Evolutionary conservation across 169 alveolate species (phyloP), one percentile per base, ranked within the genome.

Genomic region (Ichthyophthirius multifiliis): DNA sequence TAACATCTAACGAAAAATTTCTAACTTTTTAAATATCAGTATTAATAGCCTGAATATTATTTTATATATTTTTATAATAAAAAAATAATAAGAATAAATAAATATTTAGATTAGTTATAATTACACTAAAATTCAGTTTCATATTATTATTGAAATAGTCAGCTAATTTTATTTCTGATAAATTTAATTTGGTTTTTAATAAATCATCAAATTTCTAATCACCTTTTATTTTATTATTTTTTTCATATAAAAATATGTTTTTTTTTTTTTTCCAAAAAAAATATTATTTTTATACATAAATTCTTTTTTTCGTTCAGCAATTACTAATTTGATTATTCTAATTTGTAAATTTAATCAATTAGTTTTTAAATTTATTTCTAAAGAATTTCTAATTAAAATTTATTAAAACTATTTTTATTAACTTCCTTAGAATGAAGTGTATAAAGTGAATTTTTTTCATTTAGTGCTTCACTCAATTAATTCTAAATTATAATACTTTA

Each of bases 71-170:
- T n/a, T n/a, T n/a, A n/a, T n/a, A n/a, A n/a, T n/a, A n/a, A n/a
- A n/a, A n/a, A n/a, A n/a, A n/a, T n/a, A n/a, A n/a, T n/a, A n/a
- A n/a, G n/a, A n/a, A n/a, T n/a, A n/a, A n/a, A n/a, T n/a, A n/a
- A n/a, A n/a, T n/a, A n/a, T n/a, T 64, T 16, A 1, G 35, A 65
- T 32, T 9, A 41, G 46, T 5, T 47, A 16, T 16, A 55, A n/a
- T 55, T 67, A 67, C 77, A n/a, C 41, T 62, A 20, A 67, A 67
- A 39, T 67, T 67, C 30, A 67, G 41, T 3, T 67, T 67, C 41
- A 18, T 34, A 2, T 41, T 35, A 20, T 37, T 67, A 18, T 67
- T 67, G 30, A 67, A 67, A 39, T 67, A 67, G 27, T 67, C 77
- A 12, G 77, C 43, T 1, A 67, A 39, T 16, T 31, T 41, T 7